Evolutionary conservation across 2,329 filamentous ascomycete species (phyloP).

Genomic region (Exophiala sp.): DNA sequence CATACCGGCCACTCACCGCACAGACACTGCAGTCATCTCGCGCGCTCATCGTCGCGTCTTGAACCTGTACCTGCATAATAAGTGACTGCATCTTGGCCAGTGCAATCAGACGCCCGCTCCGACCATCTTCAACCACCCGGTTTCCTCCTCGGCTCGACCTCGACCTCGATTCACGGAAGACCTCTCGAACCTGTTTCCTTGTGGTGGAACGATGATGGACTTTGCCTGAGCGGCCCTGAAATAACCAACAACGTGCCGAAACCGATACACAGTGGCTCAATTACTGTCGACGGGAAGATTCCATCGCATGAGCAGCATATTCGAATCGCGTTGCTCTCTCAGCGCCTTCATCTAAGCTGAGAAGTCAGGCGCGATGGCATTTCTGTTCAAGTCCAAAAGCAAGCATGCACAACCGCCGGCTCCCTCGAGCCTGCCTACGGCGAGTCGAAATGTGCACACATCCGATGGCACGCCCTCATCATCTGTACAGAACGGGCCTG

Average conservation of each 20-base stretch:
- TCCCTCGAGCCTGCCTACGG: conserved; percentile 45
- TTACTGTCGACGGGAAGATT: not conserved
- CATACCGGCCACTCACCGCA: conserved; percentile 3
- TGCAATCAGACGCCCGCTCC: not conserved
- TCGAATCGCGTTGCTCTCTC: not conserved
- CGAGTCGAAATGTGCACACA: conserved; percentile 51
- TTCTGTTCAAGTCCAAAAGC: conserved; percentile 74
- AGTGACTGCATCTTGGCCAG: not conserved
- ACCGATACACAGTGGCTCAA: conserved; percentile 10
- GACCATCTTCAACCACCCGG: conserved; percentile 12
- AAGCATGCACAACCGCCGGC: conserved; percentile 36
- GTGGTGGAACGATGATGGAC: conserved; percentile 10
- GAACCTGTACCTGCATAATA: not conserved
- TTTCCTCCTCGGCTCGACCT: not conserved
- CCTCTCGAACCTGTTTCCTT: not conserved
- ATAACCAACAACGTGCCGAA: conserved; percentile 11
- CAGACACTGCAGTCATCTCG: conserved; percentile 3
- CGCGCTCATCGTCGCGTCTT: conserved; percentile 8
- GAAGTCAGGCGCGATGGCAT: conserved; percentile 54
- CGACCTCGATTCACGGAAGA: not conserved
- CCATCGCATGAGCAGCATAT: conserved; percentile 9
- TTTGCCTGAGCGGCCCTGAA: conserved; percentile 14
- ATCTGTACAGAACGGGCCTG: conserved; percentile 54
- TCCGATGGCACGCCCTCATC: conserved; percentile 44
- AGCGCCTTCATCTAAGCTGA: not conserved